Conservation (phyloP, 2,329 filamentous ascomycete species). For the Aphanocladium album region DNA sequence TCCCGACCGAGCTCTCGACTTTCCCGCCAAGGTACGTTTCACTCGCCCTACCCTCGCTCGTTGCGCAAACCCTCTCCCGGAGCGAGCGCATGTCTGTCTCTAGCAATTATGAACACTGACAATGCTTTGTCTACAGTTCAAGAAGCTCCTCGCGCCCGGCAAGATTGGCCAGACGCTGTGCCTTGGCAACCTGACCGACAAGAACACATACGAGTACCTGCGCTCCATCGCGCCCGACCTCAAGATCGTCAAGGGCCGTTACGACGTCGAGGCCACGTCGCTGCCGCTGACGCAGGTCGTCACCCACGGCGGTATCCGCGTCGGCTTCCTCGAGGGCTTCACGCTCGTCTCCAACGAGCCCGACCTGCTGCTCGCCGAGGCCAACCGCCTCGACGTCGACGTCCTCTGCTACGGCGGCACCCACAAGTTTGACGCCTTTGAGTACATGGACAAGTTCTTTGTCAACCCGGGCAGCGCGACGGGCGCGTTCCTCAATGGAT, state of each 20-base stretch:
- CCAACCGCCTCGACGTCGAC: slow-evolving; percentile 63
- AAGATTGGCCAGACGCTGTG: slow-evolving; percentile 81
- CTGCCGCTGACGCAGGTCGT: slow-evolving; percentile 62
- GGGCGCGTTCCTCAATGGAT: slow-evolving; percentile 56
- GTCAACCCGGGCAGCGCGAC: slow-evolving; percentile 65
- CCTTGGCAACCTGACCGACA: slow-evolving; percentile 75
- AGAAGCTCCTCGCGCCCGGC: slow-evolving; percentile 75
- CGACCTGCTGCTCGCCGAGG: slow-evolving; percentile 61
- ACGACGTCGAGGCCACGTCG: slow-evolving; percentile 61
- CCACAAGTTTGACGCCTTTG: slow-evolving; percentile 64
- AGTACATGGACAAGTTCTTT: slow-evolving; percentile 72
- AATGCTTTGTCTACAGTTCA: slow-evolving; percentile 53
- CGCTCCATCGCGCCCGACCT: slow-evolving; percentile 68
- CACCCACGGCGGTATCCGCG: slow-evolving; percentile 59
- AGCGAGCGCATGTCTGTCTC: neutral
- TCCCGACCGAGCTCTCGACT: slow-evolving; percentile 84
- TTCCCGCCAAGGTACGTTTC: slow-evolving; percentile 71
- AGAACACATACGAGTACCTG: slow-evolving; percentile 74
- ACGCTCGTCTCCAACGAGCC: slow-evolving; percentile 63
- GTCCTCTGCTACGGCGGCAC: slow-evolving; percentile 66
- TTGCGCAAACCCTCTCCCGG: neutral
- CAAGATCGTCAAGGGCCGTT: slow-evolving; percentile 64
- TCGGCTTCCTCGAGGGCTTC: slow-evolving; percentile 65
- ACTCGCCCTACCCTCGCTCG: neutral
- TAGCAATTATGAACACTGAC: neutral